Conservation (phyloP, 208 protist species). For the Novymonas esmeraldas region DNA sequence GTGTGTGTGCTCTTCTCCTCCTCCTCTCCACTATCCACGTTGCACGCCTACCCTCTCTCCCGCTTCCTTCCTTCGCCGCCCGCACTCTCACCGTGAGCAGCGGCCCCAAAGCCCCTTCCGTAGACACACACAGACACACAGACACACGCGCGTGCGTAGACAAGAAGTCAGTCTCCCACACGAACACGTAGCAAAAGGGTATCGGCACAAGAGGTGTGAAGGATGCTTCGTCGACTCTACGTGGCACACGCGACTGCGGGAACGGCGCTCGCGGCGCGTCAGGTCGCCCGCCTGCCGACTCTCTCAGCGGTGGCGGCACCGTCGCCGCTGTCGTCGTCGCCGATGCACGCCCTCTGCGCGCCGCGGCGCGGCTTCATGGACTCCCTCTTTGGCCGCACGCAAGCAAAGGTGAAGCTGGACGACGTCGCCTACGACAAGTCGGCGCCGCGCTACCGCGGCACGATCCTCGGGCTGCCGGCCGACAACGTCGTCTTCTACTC, state of each 20-base stretch:
- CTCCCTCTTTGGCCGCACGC: conserved; percentile 32
- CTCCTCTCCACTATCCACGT: too few species aligned
- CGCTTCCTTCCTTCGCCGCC: too few species aligned
- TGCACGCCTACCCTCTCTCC: too few species aligned
- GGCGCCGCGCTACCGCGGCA: conserved; percentile 66
- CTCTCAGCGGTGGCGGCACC: background rate
- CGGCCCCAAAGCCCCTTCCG: too few species aligned
- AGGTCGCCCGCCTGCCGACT: background rate
- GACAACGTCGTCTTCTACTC: conserved; percentile 85
- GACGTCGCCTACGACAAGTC: conserved; percentile 78
- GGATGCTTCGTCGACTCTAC: conserved; percentile 16
- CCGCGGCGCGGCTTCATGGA: conserved; percentile 44
- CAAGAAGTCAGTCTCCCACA: background rate
- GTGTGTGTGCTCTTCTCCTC: too few species aligned
- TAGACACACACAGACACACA: background rate
- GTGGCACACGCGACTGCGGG: conserved; percentile 8
- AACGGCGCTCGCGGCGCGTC: conserved; percentile 5
- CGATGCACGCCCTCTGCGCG: conserved; percentile 2
- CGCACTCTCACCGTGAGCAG: too few species aligned
- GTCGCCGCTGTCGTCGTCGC: background rate
- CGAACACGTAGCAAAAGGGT: background rate
- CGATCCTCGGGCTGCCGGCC: conserved; percentile 75
- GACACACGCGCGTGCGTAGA: background rate
- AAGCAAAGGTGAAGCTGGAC: conserved; percentile 66
- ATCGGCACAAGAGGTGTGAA: background rate